A percentile compares a stretch with the other conserved stretches of the same genome.
These are phyloP conservation scores for Hura crepitans DNA, from an alignment of 441 rosid genomes.

Conservation along the genomic window DNA sequence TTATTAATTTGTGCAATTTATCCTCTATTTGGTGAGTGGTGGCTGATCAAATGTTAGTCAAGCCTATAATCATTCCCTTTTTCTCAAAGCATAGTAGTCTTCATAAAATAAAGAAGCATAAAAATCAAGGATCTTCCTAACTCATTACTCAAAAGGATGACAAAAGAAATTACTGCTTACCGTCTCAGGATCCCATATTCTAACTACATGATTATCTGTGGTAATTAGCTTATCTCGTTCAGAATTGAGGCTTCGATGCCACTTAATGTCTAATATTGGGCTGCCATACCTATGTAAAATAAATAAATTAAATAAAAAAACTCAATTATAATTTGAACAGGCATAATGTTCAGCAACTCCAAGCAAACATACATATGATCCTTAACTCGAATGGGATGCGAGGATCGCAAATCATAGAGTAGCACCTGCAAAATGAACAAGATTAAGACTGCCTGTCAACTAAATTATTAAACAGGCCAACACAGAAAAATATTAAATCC, in stretches of 20 bases:
- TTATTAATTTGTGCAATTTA: not conserved
- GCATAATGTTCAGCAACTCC: not conserved
- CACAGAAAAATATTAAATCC: not conserved
- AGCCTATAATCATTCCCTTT: not conserved
- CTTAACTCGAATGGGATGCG: constrained; percentile 66
- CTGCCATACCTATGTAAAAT: constrained; percentile 65
- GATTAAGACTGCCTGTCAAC: not conserved
- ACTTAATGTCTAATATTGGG: constrained; percentile 78
- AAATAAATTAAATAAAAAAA: no score
- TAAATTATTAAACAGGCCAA: not conserved
- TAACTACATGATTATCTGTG: constrained; percentile 75
- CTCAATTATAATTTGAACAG: not conserved
- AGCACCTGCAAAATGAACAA: constrained; percentile 52
- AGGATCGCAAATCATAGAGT: constrained; percentile 81
- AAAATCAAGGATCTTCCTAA: not conserved
- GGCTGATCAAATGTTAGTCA: not conserved
- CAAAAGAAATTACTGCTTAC: constrained; percentile 34
- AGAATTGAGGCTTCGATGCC: constrained; percentile 80
- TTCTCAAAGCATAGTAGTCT: not conserved
- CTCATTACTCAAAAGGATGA: not conserved
- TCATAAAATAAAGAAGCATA: not conserved
- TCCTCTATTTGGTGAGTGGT: not conserved
- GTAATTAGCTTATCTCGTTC: constrained; percentile 70
- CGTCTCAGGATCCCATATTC: constrained; percentile 94
- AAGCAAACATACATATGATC: constrained; percentile 76